Evolutionary conservation across 768 basidiomycete species (phyloP).

Genomic region (Wakefieldia striispora): DNA sequence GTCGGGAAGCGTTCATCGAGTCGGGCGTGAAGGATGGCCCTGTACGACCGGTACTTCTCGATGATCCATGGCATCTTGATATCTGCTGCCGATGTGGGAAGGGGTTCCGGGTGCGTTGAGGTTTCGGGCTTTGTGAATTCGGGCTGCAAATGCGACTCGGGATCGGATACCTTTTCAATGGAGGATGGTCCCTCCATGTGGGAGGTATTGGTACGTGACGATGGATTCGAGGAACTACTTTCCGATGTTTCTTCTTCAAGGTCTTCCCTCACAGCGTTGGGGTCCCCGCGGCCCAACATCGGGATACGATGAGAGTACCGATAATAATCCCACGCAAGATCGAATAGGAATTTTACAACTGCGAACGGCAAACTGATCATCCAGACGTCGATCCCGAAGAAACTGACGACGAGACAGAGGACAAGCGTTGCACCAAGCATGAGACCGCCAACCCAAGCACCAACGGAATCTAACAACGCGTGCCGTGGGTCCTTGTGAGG

Average conservation of each 20-base stretch:
- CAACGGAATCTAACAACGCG: constrained; percentile 68
- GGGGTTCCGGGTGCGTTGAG: background rate
- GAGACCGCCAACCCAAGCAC: constrained; percentile 71
- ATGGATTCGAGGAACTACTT: background rate
- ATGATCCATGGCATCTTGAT: background rate
- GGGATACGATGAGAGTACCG: constrained; percentile 32
- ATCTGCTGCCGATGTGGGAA: background rate
- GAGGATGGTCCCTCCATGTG: too few relatives aligned
- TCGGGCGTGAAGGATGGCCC: background rate
- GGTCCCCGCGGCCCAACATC: constrained; percentile 12
- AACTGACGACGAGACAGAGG: constrained; percentile 75
- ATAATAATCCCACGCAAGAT: constrained; percentile 59
- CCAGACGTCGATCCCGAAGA: constrained; percentile 78
- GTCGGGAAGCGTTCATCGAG: constrained; percentile 60
- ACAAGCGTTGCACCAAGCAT: constrained; percentile 66
- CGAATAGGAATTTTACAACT: constrained; percentile 63
- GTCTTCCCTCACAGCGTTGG: background rate
- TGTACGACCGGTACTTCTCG: background rate
- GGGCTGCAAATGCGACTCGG: background rate
- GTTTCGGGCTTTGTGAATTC: background rate
- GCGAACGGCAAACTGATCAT: constrained; percentile 84
- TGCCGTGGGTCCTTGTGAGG: constrained; percentile 48
- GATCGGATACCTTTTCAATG: too few relatives aligned
- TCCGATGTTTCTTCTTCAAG: background rate
- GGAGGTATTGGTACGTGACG: background rate